Base-by-base conservation (phyloP, 2,329 filamentous ascomycete species). In the Colletotrichum sp. region DNA sequence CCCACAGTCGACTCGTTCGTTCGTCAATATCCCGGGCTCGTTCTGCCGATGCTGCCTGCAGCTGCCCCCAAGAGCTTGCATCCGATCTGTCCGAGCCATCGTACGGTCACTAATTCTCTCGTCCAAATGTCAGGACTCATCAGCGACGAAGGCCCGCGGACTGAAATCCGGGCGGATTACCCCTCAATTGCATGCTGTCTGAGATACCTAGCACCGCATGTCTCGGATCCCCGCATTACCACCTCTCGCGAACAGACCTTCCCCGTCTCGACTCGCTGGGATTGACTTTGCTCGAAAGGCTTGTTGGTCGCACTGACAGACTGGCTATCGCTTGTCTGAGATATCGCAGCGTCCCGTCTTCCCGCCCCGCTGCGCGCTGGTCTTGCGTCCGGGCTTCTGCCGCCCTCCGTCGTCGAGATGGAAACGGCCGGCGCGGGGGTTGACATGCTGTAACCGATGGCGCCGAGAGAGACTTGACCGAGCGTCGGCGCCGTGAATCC, bases 211-310 rank as follows among this genome's bases (percentile, higher is more conserved):
- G 70, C 43, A 60, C 34, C 34, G 30, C 71, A 30, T 74, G 71
- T 71, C 71, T 74, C 52, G 60, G 52, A 65, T 65, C 71, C 67
- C 71, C 71, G 67, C 71, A 71, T 61, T 34, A 21, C 8, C 12
- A 65, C 60, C 58, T 26, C 34, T 48, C 16, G 52, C 61, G 67
- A 28, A 66, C 71, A 71, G 48, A 16, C 28, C 60, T 8, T 43
- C 26, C 28, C 67, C 34, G 34, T 32, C 60, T 60, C 21, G 6
- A 52, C 21, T 60, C 32, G 28, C n/a, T 18, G 60, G 28, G 21
- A 61, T 72, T 38, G 30, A 43, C 36, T 60, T 66, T 52, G 28
- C 18, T 61, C 8, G 10, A 60, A 52, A 34, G 34, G 28, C 24
- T 28, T 36, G 18, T 30, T 28, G 30, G 16, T 48, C 32, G 18